Base-by-base conservation (phyloP, 2,329 filamentous ascomycete genomes). In the Clarireedia paspali region DNA sequence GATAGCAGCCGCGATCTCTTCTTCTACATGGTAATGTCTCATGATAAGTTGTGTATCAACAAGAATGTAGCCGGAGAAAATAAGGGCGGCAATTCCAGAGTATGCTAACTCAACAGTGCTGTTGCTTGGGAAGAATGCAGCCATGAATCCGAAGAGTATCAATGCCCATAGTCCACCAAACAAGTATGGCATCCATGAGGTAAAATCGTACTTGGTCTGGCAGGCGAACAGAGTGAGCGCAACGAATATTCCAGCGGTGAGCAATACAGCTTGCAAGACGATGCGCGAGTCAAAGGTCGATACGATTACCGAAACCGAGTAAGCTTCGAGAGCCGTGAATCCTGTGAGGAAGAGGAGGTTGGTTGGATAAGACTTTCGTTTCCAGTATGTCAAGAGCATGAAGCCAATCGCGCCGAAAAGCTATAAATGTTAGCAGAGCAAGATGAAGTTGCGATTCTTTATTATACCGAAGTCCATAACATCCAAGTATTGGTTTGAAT, bases 121-220 rank as follows among this genome's bases (percentile, higher is more conserved):
- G 72, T 78, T 88, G 72, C 87, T 82, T 3, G 90, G 91, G 75
- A 99, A 86, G 79, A 97, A 97, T 63, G 83, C 81, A 62, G 86
- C 79, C 81, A 97, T 91, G 77, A 99, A 94, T 50, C 94, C 89
- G 69, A 97, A 96, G 42, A 99, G 77, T 60, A 99, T 80, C 57
- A 96, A 74, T 6, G 88, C 86, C 94, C 94, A 97, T 17, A 99
- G 80, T 0, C 80, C 85, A 57, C 91, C 91, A 67, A 95, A 95
- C 3, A 97, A 82, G 70, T 96, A 97, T 17, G 94, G 92, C 77
- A 92, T 89, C 92, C 94, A 99, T 62, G 83, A 87, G 1, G 92
- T 97, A 71, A 99, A 99, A 77, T 99, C 94, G 70, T 99, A 99
- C 72, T 95, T 95, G 62, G 88, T 89, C 77, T 99, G 94, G 81